Base-by-base conservation (phyloP, 352 stramenopile genomes). In the Hyaloperonospora brassicae region DNA sequence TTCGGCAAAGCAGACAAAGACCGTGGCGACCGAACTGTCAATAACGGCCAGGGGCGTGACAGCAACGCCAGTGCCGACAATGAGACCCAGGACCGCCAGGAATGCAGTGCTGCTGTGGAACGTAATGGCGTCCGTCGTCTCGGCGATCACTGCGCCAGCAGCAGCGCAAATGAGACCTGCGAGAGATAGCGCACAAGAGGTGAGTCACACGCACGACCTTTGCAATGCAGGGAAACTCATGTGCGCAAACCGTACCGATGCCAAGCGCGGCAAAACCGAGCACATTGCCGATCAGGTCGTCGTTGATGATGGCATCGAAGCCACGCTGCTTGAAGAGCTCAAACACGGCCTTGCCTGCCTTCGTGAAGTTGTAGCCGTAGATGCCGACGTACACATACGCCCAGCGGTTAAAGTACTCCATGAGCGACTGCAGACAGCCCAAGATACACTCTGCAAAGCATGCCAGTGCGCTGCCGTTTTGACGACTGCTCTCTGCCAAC, bases 1-100 rank as follows among this genome's bases (percentile, higher is more conserved):
- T 67, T 98, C 89, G 1, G 93, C 93, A 64, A 98, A 98, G 73
- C 93, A 98, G 11, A 98, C 95, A 61, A 98, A 98, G 36, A 98
- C 91, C 2, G 95, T 98, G 40, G 95, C 93, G 14, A 98, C 89
- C 2, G 92, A 96, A 57, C 85, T 96, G 62, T 94, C 84, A 25
- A 98, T 90, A 31, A 97, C 90, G 43, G 84, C 84, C 31, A 98
- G 73, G 31, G 95, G 76, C 9, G 96, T 96, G 44, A 86, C 77
- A 17, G 88, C 84, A 12, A 98, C 69, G 6, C 91, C 78, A 27
- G 93, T 68, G 43, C 91, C 91, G 25, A 97, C 70, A 25, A 96
- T 63, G n/a, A 97, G 72, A 31, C 92, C 90, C 43, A 98, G 56
- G 22, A 93, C 75, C 7, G 73, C 79, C 42, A 94, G 45, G 55